Conservation (phyloP, 805 yeast genomes). For the Priceomyces carsonii region DNA sequence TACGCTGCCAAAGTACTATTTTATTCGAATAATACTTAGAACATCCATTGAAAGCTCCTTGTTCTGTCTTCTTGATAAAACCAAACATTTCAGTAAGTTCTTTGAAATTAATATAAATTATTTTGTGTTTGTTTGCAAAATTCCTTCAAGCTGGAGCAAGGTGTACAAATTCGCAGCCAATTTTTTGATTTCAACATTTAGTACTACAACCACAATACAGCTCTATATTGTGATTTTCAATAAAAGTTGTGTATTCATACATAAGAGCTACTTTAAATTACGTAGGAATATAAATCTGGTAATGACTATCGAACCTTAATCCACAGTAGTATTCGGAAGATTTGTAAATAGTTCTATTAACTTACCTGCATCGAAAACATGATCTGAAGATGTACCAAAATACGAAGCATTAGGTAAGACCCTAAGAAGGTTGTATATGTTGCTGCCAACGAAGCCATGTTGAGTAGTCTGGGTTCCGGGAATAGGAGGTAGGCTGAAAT, state of each 20-base stretch:
- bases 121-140: too few relatives aligned
- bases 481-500: constrained; percentile 1
- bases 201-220: too few relatives aligned
- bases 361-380: constrained; percentile 55
- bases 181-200: too few relatives aligned
- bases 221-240: too few relatives aligned
- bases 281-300: too few relatives aligned
- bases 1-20: not conserved
- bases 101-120: too few relatives aligned
- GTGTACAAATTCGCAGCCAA: constrained; percentile 9
- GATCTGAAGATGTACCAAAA: constrained; percentile 48
- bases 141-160: too few relatives aligned
- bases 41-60: too few relatives aligned
- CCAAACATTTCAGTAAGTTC: not conserved
- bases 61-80: not conserved
- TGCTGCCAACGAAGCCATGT: constrained; percentile 33
- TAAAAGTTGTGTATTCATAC: too few relatives aligned
- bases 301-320: too few relatives aligned
- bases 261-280: too few relatives aligned
- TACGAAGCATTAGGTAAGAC: constrained; percentile 61
- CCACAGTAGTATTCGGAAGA: constrained; percentile 23
- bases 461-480: constrained; percentile 8
- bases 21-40: too few relatives aligned
- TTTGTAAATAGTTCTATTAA: constrained; percentile 45
- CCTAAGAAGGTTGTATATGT: constrained; percentile 47